These are phyloP conservation scores for Graphilbum fragrans DNA, from an alignment of 2,329 filamentous ascomycete species.

Conservation along the genomic window DNA sequence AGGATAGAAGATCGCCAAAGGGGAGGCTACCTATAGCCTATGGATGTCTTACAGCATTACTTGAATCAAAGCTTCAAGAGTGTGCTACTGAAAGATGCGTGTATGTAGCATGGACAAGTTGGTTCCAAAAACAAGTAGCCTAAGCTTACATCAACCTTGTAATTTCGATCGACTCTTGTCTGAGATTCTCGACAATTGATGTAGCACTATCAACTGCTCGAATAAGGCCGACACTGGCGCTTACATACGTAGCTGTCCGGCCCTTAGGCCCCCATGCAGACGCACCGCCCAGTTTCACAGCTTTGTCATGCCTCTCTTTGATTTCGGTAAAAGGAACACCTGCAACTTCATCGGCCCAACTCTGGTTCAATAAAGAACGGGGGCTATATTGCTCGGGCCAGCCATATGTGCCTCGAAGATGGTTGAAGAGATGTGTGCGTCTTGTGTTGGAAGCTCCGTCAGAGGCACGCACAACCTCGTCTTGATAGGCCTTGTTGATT, in stretches of 20 bases:
- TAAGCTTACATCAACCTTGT: no score
- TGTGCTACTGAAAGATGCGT: no score
- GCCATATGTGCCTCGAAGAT: slow-evolving; percentile 27
- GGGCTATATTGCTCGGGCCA: slow-evolving; percentile 30
- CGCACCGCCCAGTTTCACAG: slow-evolving; percentile 17
- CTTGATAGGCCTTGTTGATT: slow-evolving; percentile 26
- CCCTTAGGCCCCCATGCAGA: slow-evolving; percentile 17
- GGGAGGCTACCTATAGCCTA: no score
- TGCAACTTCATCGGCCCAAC: slow-evolving; percentile 25
- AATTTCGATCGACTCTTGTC: no score
- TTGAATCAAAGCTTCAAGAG: no score
- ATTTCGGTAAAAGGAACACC: slow-evolving; percentile 31
- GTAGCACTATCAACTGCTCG: no score
- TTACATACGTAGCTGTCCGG: slow-evolving; percentile 8
- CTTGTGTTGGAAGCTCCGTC: slow-evolving; percentile 26
- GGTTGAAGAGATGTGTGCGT: slow-evolving; percentile 31
- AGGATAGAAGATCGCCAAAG: neutral
- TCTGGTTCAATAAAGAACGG: slow-evolving; percentile 24
- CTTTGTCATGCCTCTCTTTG: slow-evolving; percentile 22
- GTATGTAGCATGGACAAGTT: no score
- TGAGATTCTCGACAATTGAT: no score
- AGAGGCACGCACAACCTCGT: slow-evolving; percentile 25
- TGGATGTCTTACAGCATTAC: no score
- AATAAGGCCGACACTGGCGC: slow-evolving; percentile 9
- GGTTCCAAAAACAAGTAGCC: no score